Conservation (phyloP, 768 basidiomycete genomes). For the Agrocybe pediades region DNA sequence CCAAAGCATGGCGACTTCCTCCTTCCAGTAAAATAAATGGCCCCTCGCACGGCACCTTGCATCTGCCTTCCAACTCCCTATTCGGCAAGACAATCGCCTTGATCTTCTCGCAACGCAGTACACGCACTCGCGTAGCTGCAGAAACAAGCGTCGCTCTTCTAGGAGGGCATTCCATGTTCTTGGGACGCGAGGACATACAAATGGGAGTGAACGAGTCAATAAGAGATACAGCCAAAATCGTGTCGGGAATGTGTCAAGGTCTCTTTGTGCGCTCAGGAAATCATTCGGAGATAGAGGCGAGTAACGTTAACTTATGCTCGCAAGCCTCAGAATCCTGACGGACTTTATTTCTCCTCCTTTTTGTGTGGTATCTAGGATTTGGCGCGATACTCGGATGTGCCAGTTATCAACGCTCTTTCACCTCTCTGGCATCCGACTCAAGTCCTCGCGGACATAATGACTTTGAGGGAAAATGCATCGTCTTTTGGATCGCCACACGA, state of each 20-base stretch:
- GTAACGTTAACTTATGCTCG: too few species aligned
- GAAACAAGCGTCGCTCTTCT: conserved; percentile 81
- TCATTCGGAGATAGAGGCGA: conserved; percentile 90
- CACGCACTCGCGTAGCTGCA: conserved; percentile 85
- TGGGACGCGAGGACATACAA: conserved; percentile 90
- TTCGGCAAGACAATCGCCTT: conserved; percentile 86
- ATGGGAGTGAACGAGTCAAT: conserved; percentile 92
- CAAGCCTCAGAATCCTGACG: too few species aligned
- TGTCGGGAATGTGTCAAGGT: conserved; percentile 94
- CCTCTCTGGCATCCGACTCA: conserved; percentile 98
- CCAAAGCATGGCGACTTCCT: conserved; percentile 70
- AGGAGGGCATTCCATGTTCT: conserved; percentile 88
- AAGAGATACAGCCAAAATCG: conserved; percentile 83
- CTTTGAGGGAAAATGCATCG: conserved; percentile 76
- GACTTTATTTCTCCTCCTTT: conserved; percentile 1
- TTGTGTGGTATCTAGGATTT: conserved; percentile 61
- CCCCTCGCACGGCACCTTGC: conserved; percentile 35
- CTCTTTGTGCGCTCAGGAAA: conserved; percentile 95
- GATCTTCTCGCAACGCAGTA: conserved; percentile 91
- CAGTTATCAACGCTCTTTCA: conserved; percentile 95
- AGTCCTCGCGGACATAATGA: conserved; percentile 89
- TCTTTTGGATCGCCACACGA: conserved; percentile 40
- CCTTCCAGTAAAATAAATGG: conserved; percentile 30
- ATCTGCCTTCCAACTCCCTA: conserved; percentile 72
- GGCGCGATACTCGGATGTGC: conserved; percentile 86